phyloP scores from a whole-genome alignment of 257 asterid genomes.

The Osmanthus fragrans region DNA sequence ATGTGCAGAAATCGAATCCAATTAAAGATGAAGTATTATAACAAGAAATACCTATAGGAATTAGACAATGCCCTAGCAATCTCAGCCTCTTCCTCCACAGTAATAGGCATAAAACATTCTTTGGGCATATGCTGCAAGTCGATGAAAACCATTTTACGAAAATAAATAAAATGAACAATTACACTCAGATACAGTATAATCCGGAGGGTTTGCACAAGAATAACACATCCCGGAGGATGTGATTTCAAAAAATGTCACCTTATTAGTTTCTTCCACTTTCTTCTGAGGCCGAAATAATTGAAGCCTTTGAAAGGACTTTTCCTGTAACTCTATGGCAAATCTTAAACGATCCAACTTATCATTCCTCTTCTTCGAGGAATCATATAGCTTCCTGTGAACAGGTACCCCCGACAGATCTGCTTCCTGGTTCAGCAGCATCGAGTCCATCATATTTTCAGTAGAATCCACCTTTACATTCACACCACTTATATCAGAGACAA shows the following conservation, averaged over 20 bases:
- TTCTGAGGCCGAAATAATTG: slow-evolving; percentile 36
- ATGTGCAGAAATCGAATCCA: background rate
- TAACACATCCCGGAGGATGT: background rate
- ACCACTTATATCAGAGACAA: slow-evolving; percentile 31
- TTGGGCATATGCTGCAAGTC: slow-evolving; percentile 47
- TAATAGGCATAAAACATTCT: slow-evolving; percentile 75
- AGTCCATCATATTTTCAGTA: slow-evolving; percentile 29
- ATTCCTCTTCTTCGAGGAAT: slow-evolving; percentile 29
- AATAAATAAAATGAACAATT: background rate
- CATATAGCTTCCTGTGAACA: slow-evolving; percentile 32
- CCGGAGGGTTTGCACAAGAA: background rate
- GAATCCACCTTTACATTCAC: slow-evolving; percentile 33
- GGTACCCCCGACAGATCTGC: slow-evolving; percentile 25
- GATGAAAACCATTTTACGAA: slow-evolving; percentile 9
- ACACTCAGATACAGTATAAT: slow-evolving; percentile 10
- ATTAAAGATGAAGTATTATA: background rate
- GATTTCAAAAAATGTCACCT: slow-evolving; percentile 38
- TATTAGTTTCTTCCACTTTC: slow-evolving; percentile 42
- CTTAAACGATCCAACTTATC: slow-evolving; percentile 23
- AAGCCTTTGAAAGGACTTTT: slow-evolving; percentile 22
- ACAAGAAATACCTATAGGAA: slow-evolving; percentile 43
- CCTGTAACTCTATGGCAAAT: slow-evolving; percentile 35
- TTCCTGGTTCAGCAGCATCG: slow-evolving; percentile 30
- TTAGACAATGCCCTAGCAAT: slow-evolving; percentile 46
- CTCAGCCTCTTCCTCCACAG: slow-evolving; percentile 52